Percentiles rank a stretch among this genome's conserved stretches.
Conservation (phyloP, 805 yeast species). For the Jamesozyma piceae region DNA sequence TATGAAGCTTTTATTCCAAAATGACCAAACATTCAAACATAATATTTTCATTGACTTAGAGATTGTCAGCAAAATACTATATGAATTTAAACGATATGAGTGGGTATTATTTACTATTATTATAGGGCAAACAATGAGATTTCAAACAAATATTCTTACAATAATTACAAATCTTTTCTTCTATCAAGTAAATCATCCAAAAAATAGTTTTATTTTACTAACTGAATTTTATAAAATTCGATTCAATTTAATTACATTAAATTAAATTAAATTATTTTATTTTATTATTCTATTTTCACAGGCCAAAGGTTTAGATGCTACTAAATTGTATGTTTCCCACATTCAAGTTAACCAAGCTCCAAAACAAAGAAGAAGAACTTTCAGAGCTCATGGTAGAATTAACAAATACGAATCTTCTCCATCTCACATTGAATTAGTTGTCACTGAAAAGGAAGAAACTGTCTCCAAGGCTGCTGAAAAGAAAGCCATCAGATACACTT, state of each 20-base stretch:
- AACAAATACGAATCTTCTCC: conserved; percentile 98
- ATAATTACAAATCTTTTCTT: too few relatives aligned
- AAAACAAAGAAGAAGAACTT: conserved; percentile 99
- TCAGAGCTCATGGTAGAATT: conserved; percentile 99
- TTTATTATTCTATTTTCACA: conserved; percentile 5
- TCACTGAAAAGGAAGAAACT: conserved; percentile 90
- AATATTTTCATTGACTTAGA: too few relatives aligned
- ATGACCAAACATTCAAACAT: too few relatives aligned
- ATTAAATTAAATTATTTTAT: neutral
- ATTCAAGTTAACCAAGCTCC: conserved; percentile 99
- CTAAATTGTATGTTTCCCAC: conserved; percentile 91
- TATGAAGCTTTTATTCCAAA: too few relatives aligned
- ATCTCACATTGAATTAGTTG: conserved; percentile 95
- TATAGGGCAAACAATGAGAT: too few relatives aligned
- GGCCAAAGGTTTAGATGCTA: conserved; percentile 94
- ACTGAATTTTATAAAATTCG: neutral
- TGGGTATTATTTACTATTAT: too few relatives aligned
- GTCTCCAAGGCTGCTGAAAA: conserved; percentile 84
- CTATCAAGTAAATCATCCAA: too few relatives aligned
- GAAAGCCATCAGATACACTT: conserved; percentile 60
- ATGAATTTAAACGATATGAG: too few relatives aligned
- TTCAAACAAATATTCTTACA: too few relatives aligned
- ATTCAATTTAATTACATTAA: too few relatives aligned
- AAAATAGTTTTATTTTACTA: too few relatives aligned
- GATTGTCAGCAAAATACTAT: too few relatives aligned